These are phyloP conservation scores for Leonotis leonurus DNA, from an alignment of 257 asterid genomes.

Conservation along the genomic window DNA sequence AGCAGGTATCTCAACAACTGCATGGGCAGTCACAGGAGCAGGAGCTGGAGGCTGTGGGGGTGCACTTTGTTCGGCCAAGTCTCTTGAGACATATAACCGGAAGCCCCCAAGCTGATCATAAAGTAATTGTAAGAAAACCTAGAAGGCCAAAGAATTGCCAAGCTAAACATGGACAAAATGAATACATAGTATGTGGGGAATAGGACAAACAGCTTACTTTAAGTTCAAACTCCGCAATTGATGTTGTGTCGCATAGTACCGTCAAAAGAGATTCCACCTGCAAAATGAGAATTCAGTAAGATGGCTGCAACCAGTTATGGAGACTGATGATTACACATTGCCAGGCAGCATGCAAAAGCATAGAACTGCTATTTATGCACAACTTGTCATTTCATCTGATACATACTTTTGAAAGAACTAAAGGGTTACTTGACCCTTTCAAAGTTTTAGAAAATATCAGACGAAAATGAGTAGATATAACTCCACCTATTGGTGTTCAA, in stretches of 20 bases:
- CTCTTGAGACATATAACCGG: conserved; percentile 50
- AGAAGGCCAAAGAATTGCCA: conserved; percentile 36
- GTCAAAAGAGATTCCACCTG: conserved; percentile 81
- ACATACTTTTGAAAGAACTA: neutral
- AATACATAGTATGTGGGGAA: neutral
- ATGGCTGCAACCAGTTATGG: neutral
- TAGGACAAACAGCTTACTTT: conserved; percentile 42
- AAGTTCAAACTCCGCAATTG: conserved; percentile 80
- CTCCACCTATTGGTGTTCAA: neutral
- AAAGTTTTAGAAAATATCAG: neutral
- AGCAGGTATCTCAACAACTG: conserved; percentile 37
- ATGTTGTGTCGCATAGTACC: conserved; percentile 63
- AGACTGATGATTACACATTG: neutral
- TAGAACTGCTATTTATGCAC: neutral
- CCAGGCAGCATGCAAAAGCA: neutral
- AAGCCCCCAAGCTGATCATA: conserved; percentile 61
- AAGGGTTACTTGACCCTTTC: neutral
- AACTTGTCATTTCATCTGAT: neutral
- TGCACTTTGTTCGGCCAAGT: conserved; percentile 37
- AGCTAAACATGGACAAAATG: conserved; percentile 23
- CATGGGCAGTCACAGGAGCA: conserved; percentile 34
- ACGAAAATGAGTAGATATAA: neutral
- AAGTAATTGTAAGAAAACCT: conserved; percentile 7
- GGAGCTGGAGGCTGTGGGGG: conserved; percentile 43
- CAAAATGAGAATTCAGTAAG: conserved; percentile 22